Base-by-base conservation (phyloP, 2,329 filamentous ascomycete genomes). In the Aspergillus hortae region DNA sequence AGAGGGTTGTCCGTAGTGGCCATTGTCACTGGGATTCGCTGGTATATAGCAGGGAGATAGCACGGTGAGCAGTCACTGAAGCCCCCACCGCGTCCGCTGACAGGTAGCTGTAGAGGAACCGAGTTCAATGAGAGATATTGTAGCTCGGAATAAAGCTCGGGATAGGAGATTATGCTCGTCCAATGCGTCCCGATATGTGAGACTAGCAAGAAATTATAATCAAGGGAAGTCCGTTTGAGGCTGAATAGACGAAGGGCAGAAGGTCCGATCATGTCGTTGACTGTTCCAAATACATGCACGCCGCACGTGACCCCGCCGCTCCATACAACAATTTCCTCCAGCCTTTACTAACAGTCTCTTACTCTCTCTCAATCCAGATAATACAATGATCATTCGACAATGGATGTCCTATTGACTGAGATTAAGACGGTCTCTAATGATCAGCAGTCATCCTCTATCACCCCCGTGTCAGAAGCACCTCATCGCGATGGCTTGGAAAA, bases 381-480 rank as follows among this genome's bases (percentile, higher is more conserved):
- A 12, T 25, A 48, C 23, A 40, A 55, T 56, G 48, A 25, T 32
- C 36, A 33, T 21, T 19, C 54, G 6, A 35, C 14, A 56, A 57
- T 74, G 72, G 71, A 74, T 48, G 66, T 59, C 7, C 65, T 74
- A 46, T 59, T 74, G 41, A 72, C 65, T 12, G 70, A 67, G 32
- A 64, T 72, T n/a, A 72, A 71, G 36, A 70, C 69, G 6, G 62
- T 67, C n/a, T 66, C 60, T 15, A 62, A 55, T 40, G 59, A 61
- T 38, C 48, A 56, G 9, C 52, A 57, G 7, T 45, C 32, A 15
- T 19, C 55, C 4, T 52, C 54, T 11, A 46, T 67, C 45, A 55
- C 55, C n/a, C 17, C 58, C 23, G 48, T 55, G 27, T 48, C 53
- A 12, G 56, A 62, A 27, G 49, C 56, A 19, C 46, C 50, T 25